These are phyloP conservation scores for Lactifluus pinguis DNA, from an alignment of 768 basidiomycete species.

Conservation along the genomic window DNA sequence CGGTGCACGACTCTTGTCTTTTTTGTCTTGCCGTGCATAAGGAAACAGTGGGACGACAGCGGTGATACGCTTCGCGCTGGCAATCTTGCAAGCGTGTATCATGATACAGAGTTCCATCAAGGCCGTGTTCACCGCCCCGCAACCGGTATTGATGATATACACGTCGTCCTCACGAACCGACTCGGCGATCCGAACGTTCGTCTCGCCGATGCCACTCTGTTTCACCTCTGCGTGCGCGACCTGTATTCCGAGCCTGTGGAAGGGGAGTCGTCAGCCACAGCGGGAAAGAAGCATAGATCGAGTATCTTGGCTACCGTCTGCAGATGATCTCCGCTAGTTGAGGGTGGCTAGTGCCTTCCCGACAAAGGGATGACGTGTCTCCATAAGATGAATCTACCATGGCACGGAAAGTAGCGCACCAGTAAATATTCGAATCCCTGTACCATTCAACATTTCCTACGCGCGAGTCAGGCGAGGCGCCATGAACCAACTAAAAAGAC, in stretches of 20 bases:
- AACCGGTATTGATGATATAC: constrained; percentile 94
- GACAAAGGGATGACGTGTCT: not conserved
- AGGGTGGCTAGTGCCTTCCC: constrained; percentile 88
- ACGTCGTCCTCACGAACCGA: constrained; percentile 98
- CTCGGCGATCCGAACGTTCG: constrained; percentile 83
- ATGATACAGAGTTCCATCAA: constrained; percentile 99
- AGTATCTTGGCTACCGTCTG: constrained; percentile 51
- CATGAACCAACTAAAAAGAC: constrained; percentile 21
- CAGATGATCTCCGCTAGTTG: constrained; percentile 92
- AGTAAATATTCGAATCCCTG: constrained; percentile 50
- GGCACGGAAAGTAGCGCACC: constrained; percentile 29
- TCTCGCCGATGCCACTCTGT: constrained; percentile 86
- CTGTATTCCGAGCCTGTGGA: constrained; percentile 72
- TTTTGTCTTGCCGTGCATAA: constrained; percentile 97
- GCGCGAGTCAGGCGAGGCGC: constrained; percentile 15
- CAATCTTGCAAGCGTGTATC: constrained; percentile 99
- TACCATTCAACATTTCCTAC: constrained; percentile 42
- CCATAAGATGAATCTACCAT: not conserved
- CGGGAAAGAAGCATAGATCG: not conserved
- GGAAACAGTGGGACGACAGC: constrained; percentile 98
- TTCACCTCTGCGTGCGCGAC: constrained; percentile 83
- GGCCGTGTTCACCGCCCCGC: constrained; percentile 79
- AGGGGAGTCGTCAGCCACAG: constrained; percentile 7
- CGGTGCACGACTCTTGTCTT: constrained; percentile 96
- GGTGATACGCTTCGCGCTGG: constrained; percentile 95